phyloP scores from a whole-genome alignment of 2,329 filamentous ascomycete genomes.

The Camillea tinctor region DNA sequence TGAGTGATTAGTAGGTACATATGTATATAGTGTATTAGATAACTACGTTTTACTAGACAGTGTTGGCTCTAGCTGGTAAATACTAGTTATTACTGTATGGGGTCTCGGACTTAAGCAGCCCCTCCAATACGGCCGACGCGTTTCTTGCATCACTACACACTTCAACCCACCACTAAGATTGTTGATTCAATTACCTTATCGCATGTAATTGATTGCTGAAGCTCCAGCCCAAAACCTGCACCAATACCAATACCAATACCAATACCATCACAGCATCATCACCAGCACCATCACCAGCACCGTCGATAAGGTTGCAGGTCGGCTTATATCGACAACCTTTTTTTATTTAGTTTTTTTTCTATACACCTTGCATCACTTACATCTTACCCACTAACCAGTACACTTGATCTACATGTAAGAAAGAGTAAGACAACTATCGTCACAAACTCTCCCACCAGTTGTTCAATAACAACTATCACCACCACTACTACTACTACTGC shows the following conservation, averaged over 20 bases:
- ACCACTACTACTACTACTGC: background rate
- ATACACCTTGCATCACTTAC: too few relatives aligned
- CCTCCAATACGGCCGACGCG: background rate
- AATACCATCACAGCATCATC: too few relatives aligned
- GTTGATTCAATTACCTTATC: background rate
- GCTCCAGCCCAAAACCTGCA: background rate
- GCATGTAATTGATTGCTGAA: background rate
- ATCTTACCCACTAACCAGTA: background rate
- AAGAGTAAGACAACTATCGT: background rate
- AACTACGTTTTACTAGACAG: background rate
- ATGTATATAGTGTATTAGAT: too few relatives aligned
- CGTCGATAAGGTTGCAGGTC: too few relatives aligned
- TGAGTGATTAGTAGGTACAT: too few relatives aligned
- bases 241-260: background rate
- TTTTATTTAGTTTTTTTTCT: too few relatives aligned
- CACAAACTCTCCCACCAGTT: background rate
- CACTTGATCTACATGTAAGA: background rate
- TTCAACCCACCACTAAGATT: too few relatives aligned
- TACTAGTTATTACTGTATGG: background rate
- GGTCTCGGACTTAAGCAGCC: background rate
- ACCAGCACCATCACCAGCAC: too few relatives aligned
- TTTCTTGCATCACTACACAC: background rate
- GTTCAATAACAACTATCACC: background rate
- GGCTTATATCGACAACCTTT: background rate
- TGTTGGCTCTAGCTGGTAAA: background rate